phyloP scores from a whole-genome alignment of 805 yeast species.

The Candida tibetensis region DNA sequence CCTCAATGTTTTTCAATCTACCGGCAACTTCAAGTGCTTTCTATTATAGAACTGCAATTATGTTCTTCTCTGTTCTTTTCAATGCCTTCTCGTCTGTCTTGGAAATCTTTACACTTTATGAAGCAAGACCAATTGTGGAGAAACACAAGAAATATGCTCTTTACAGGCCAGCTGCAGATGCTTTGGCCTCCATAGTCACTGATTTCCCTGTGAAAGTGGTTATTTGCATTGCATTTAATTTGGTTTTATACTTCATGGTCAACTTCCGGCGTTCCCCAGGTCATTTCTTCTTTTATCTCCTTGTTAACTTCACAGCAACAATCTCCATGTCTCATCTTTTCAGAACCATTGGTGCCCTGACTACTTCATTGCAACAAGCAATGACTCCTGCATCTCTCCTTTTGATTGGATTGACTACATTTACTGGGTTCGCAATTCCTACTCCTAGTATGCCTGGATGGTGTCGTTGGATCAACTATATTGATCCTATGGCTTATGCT shows the following conservation, averaged over 20 bases:
- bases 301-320: conserved; percentile 17
- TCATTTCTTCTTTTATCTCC: conserved; percentile 24
- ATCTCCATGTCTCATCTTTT: conserved; percentile 40
- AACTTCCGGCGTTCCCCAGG: conserved; percentile 24
- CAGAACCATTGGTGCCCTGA: conserved; percentile 12
- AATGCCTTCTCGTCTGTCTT: conserved; percentile 60
- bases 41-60: conserved; percentile 60
- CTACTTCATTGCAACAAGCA: conserved; percentile 46
- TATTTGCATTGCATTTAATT: conserved; percentile 31
- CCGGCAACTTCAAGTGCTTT: conserved; percentile 51
- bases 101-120: conserved; percentile 57
- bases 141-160: conserved; percentile 72
- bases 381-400: conserved; percentile 58
- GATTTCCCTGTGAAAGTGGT: conserved; percentile 59
- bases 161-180: conserved; percentile 74
- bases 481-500: conserved; percentile 56
- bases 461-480: conserved; percentile 63
- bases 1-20: conserved; percentile 57
- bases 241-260: conserved; percentile 29
- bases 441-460: conserved; percentile 56
- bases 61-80: conserved; percentile 59
- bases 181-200: conserved; percentile 57
- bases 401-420: conserved; percentile 47
- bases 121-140: conserved; percentile 60
- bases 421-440: conserved; percentile 59